Evolutionary conservation across 2,329 filamentous ascomycete species (phyloP), one percentile per base, ranked within the genome.

Genomic region (Amauroascus verrucosus): DNA sequence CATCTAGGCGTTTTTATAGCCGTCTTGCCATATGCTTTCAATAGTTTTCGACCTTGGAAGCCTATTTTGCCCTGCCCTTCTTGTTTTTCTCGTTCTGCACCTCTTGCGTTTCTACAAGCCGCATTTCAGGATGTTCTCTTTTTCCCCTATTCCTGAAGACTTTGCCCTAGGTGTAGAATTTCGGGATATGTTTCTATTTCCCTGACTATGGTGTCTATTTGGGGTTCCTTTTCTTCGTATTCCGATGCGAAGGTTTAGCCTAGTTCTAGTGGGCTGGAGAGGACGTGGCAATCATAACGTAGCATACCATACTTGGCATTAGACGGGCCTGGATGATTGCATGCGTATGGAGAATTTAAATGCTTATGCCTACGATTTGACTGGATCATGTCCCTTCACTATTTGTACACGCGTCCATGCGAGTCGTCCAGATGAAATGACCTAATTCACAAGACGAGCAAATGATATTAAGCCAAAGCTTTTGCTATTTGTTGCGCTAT

Each of bases 231-330:
- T 35, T 48, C 9, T 26, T 3, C 45, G 4, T 13, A 43, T 26
- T 43, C 40, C 6, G 3, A 13, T 14, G 7, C 28, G 22, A 6
- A 13, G 14, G 14, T 9, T 32, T 47, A 13, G 4, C 11, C 2
- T 20, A 18, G 4, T 33, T 33, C 16, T 45, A 47, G n/a, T 18
- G 26, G 2, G 28, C 20, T 16, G 13, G 44, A n/a, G 44, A 47
- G 44, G 13, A 33, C 28, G 20, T 28, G 16, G 14, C 26, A 20
- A 45, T 45, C 26, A 46, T 48, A 48, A 18, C 30, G 18, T 38
- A n/a, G 46, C 46, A 48, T 48, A 48, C 38, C 46, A 28, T 38
- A 28, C 46, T 38, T 16, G 46, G 46, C 32, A 38, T 38, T 28
- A 24, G 20, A 26, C 28, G 46, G 33, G 46, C 32, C 33, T 48